Evolutionary conservation across 306 rosid species (phyloP), one percentile per base, ranked within the genome.

Genomic region (Quercus mongolica): DNA sequence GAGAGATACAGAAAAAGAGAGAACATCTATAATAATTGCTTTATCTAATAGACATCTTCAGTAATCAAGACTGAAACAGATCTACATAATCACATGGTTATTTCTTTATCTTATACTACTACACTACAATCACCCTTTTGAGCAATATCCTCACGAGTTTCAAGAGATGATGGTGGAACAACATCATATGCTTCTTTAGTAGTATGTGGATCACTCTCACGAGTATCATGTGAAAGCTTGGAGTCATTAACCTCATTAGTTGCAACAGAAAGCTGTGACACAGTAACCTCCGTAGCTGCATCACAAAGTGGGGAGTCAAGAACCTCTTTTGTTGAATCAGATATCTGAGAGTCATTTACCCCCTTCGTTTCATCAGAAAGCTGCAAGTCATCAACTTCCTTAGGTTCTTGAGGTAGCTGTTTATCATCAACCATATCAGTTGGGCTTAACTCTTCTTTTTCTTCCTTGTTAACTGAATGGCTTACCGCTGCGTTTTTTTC

Each of bases 121-220:
- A 92, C 85, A 86, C 89, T 78, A 89, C 90, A 85, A 80, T 87
- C 90, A 78, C 91, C 92, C 75, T 87, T 88, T 76, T 87, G 90
- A 38, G 89, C 82, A 71, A 91, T 87, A 80, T 90, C 95, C 79
- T 86, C 90, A 70, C 82, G 78, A 81, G 84, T 76, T 82, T 86
- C 93, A 79, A 88, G 81, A 68, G 94, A 83, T 79, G 93, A 81
- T 56, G 89, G 89, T 38, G 87, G 88, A 83, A 87, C 71, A 82
- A 76, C 88, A 70, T 89, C 93, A 73, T 79, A 83, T 74, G 79
- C 81, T 73, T 80, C 84, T 79, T 80, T 77, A 69, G 84, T 82
- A 23, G 88, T 62, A 20, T 76, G 70, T 65, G 56, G 83, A 81
- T 87, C 89, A 69, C 75, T 88, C 75, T 79, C 89, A 46, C 74